Evolutionary conservation across 768 basidiomycete genomes (phyloP), one percentile per base, ranked within the genome.

Genomic region (Hericium erinaceus): DNA sequence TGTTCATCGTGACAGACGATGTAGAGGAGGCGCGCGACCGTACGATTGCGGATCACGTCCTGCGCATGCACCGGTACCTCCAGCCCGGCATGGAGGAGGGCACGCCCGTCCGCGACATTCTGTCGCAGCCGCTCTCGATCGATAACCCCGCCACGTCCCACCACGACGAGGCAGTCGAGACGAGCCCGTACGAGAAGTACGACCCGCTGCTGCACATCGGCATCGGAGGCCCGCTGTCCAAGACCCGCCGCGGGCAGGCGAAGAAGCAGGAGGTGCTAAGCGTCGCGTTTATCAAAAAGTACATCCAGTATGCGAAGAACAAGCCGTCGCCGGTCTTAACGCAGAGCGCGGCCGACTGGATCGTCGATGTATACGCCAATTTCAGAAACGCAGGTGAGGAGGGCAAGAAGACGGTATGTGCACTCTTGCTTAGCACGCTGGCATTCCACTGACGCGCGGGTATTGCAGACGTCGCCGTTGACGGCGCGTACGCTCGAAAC

Each of bases 401-500:
- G 64, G 84, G 85, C 18, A 95, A 94, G 68, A 95, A 93, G 77
- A 84, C 88, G 80, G 94, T 85, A 63, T 57, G 64, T 62, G 11
- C 16, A 15, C n/a, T n/a, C n/a, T n/a, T n/a, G n/a, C n/a, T n/a
- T n/a, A n/a, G n/a, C n/a, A n/a, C n/a, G n/a, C n/a, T n/a, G n/a
- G n/a, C n/a, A n/a, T n/a, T n/a, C n/a, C n/a, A n/a, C 44, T 9
- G 1, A n/a, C n/a, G 8, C 16, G 44, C 2, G 4, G 15, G 44
- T 48, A 13, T 56, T 55, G 54, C 64, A 98, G 95, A 99, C 97
- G 4, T 90, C 95, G 4, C 97, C 97, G 10, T 75, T 99, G 64
- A 99, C 97, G 2, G 95, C 97, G 18, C 95, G 97, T 80, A 97
- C 97, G 3, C 84, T 99, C 58, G 97, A 99, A 72, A 99, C 97